Conservation (phyloP, 2,329 filamentous ascomycete genomes). For the Cladosporium colombiae region DNA sequence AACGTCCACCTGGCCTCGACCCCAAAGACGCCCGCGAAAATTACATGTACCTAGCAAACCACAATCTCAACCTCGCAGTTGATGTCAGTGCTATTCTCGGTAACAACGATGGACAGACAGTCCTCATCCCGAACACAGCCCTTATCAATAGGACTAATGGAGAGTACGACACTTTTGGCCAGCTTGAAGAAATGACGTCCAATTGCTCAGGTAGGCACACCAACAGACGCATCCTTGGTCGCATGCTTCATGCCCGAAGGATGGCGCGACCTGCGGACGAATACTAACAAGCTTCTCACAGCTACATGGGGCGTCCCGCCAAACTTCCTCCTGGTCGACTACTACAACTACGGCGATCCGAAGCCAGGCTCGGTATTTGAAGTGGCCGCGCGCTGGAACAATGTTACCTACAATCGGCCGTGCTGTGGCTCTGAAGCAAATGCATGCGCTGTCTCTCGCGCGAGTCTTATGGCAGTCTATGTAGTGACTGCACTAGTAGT, state of each 20-base stretch:
- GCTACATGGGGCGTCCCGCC: slow-evolving; percentile 66
- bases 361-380: slow-evolving; percentile 72
- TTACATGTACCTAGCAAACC: slow-evolving; percentile 80
- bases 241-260: not conserved
- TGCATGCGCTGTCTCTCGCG: not conserved
- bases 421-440: slow-evolving; percentile 55
- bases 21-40: slow-evolving; percentile 54
- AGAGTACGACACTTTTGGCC: slow-evolving; percentile 61
- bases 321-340: slow-evolving; percentile 80
- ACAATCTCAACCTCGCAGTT: slow-evolving; percentile 83
- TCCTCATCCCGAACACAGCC: slow-evolving; percentile 72
- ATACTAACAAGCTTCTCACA: slow-evolving; percentile 28
- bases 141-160: slow-evolving; percentile 72
- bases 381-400: slow-evolving; percentile 70
- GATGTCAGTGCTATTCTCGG: slow-evolving; percentile 57
- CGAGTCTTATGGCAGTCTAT: not conserved
- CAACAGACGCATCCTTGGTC: not conserved
- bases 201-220: slow-evolving; percentile 57
- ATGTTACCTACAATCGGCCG: slow-evolving; percentile 64
- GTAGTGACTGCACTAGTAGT: not conserved
- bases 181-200: slow-evolving; percentile 63
- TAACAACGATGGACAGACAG: slow-evolving; percentile 37
- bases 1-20: slow-evolving; percentile 71
- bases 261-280: slow-evolving; percentile 14
- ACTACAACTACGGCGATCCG: slow-evolving; percentile 71